A percentile compares a stretch with the other conserved stretches of the same genome.
These are phyloP conservation scores for Cercospora sesami DNA, from an alignment of 2,329 filamentous ascomycete genomes.

Conservation along the genomic window DNA sequence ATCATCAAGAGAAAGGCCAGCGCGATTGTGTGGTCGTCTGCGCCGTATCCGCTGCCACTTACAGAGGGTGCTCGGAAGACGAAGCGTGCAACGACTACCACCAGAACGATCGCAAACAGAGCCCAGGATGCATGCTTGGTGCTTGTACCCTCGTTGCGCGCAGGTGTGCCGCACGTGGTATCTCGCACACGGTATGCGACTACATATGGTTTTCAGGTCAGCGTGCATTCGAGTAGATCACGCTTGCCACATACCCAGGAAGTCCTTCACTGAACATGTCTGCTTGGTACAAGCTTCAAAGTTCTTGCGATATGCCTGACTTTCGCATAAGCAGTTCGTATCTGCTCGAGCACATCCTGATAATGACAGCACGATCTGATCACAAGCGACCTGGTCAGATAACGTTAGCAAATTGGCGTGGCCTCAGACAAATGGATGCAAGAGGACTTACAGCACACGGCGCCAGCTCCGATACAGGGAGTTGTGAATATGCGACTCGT, in stretches of 20 bases:
- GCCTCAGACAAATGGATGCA: not conserved
- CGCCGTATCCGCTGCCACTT: conserved; percentile 12
- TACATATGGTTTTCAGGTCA: not conserved
- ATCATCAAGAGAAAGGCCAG: conserved; percentile 10
- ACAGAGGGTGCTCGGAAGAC: conserved; percentile 7
- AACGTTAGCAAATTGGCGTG: not conserved
- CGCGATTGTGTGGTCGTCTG: conserved; percentile 15
- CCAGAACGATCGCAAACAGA: not conserved
- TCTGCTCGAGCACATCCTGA: conserved; percentile 21
- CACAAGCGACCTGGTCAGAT: not conserved
- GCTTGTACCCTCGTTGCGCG: conserved; percentile 7
- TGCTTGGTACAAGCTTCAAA: conserved; percentile 10
- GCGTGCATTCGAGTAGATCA: not conserved
- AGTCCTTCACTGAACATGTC: conserved; percentile 15
- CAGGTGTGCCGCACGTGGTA: conserved; percentile 5
- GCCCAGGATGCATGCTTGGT: conserved; percentile 5
- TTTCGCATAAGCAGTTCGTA: conserved; percentile 6
- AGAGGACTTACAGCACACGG: not conserved
- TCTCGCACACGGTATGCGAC: conserved; percentile 5
- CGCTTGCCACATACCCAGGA: conserved; percentile 4
- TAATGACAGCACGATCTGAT: not conserved
- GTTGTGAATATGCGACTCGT: not conserved
- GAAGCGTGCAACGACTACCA: conserved; percentile 11
- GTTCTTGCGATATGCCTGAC: not conserved
- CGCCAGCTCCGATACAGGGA: not conserved